Percentiles rank a stretch among this genome's conserved stretches.
phyloP scores from a whole-genome alignment of 495 filamentous ascomycete genomes.

The Articulospora tetracladia region DNA sequence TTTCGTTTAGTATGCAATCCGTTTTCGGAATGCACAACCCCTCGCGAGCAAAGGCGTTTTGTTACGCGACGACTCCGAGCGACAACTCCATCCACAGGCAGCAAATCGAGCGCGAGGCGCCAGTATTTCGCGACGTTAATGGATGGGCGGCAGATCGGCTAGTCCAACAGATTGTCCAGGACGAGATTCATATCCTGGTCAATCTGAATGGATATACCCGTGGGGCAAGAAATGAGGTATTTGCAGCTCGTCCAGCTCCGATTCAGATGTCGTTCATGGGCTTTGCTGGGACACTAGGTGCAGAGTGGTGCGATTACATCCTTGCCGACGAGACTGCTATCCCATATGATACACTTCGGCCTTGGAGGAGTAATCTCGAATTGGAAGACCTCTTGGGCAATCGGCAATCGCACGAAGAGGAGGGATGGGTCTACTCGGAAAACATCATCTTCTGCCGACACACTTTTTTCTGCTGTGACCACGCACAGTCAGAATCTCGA shows the following conservation, averaged over 20 bases:
- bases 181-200: constrained; percentile 93
- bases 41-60: constrained; percentile 73
- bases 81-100: constrained; percentile 88
- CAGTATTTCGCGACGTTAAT: constrained; percentile 86
- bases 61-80: constrained; percentile 94
- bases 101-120: constrained; percentile 93
- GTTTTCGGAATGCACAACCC: constrained; percentile 91
- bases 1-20: constrained; percentile 74
- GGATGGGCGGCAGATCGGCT: constrained; percentile 80
- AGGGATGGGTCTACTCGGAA: constrained; percentile 92
- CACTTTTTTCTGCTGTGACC: constrained; percentile 98
- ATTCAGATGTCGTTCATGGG: constrained; percentile 99
- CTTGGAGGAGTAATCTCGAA: constrained; percentile 67
- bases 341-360: constrained; percentile 75
- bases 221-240: constrained; percentile 95
- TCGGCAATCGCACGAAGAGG: constrained; percentile 57
- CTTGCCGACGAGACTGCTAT: constrained; percentile 87
- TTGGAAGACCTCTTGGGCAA: constrained; percentile 69
- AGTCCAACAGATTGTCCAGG: constrained; percentile 85
- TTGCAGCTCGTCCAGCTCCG: constrained; percentile 89
- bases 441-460: constrained; percentile 94
- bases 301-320: constrained; percentile 98
- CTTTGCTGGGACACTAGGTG: constrained; percentile 92
- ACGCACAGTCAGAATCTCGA: constrained; percentile 80
- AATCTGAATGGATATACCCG: constrained; percentile 98